Evolutionary conservation across 441 rosid species (phyloP).

Genomic region (Viola pubescens): DNA sequence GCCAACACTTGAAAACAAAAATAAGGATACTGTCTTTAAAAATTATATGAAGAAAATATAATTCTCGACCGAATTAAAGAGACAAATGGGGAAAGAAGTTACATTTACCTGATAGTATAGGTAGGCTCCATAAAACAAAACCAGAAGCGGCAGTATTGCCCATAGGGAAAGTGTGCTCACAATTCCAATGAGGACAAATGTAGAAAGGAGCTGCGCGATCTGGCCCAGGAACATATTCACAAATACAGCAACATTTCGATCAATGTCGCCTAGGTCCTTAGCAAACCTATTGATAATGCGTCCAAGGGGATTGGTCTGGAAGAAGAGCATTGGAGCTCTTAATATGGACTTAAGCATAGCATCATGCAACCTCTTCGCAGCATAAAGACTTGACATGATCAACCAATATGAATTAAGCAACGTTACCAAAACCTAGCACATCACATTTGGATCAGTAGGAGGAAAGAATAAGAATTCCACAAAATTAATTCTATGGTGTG

Average conservation of each 20-base stretch:
- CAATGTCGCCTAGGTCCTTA: conserved; percentile 94
- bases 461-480: too few relatives aligned
- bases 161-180: conserved; percentile 97
- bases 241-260: conserved; percentile 72
- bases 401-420: conserved; percentile 89
- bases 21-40: too few relatives aligned
- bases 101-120: conserved; percentile 83
- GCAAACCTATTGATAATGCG: conserved; percentile 94
- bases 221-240: conserved; percentile 80
- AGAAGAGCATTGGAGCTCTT: conserved; percentile 98
- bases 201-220: conserved; percentile 84
- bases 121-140: conserved; percentile 86
- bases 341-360: conserved; percentile 81
- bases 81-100: neutral
- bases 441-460: too few relatives aligned
- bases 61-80: neutral
- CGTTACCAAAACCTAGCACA: conserved; percentile 66
- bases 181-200: conserved; percentile 84
- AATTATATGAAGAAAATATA: neutral
- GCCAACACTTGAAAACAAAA: too few relatives aligned
- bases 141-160: conserved; percentile 97
- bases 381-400: conserved; percentile 75
- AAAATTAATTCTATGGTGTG: too few relatives aligned
- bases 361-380: conserved; percentile 85
- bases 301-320: conserved; percentile 95